phyloP scores from a whole-genome alignment of 2,329 filamentous ascomycete species.

The Mollisia scopiformis region DNA sequence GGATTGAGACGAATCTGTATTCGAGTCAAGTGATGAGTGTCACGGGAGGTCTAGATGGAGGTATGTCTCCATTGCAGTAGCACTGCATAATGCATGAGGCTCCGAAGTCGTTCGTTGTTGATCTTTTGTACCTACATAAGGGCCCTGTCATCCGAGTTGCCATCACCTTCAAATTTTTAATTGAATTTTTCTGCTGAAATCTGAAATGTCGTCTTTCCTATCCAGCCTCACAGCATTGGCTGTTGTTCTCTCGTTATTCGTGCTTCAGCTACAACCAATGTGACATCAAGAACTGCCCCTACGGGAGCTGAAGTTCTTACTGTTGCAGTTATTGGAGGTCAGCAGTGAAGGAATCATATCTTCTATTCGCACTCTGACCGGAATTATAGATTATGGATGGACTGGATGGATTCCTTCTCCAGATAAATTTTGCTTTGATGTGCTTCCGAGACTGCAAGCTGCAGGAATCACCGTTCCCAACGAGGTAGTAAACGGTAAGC shows the following conservation, averaged over 20 bases:
- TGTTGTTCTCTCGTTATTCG: background rate
- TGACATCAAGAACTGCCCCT: background rate
- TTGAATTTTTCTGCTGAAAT: background rate
- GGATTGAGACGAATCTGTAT: background rate
- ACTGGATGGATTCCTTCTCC: slow-evolving; percentile 32
- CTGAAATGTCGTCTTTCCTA: background rate
- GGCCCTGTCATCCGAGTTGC: background rate
- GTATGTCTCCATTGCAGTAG: background rate
- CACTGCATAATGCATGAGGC: background rate
- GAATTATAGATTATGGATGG: slow-evolving; percentile 28
- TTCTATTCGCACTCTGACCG: background rate
- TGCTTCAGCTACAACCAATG: background rate
- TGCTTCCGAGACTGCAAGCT: slow-evolving; percentile 16
- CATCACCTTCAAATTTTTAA: background rate
- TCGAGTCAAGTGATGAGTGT: background rate
- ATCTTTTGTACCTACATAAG: background rate
- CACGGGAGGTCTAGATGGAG: background rate
- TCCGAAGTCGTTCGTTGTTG: background rate
- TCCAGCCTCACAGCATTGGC: background rate
- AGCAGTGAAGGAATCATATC: background rate
- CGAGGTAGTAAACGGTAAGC: slow-evolving; percentile 22
- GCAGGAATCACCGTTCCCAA: slow-evolving; percentile 25
- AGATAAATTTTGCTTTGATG: slow-evolving; percentile 28
- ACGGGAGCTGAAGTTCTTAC: background rate
- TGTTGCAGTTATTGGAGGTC: background rate